A percentile compares a stretch with the other conserved stretches of the same genome.
Evolutionary conservation across 1,284 basidiomycete genomes (phyloP).

Genomic region (Ustilago crameri): DNA sequence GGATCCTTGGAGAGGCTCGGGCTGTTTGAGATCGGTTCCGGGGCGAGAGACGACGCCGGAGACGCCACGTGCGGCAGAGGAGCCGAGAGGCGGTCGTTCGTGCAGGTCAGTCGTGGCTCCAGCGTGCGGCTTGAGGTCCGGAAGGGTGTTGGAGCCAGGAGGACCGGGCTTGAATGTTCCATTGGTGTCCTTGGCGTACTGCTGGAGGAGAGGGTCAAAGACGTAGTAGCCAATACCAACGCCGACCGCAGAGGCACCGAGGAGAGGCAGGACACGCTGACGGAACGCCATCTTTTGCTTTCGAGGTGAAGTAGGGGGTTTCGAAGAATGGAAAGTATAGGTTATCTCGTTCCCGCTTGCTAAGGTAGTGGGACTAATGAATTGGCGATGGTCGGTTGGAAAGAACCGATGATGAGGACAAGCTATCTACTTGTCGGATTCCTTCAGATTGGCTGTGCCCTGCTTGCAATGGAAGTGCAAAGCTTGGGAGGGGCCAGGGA

Average conservation of each 20-base stretch:
- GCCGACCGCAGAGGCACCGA: constrained; percentile 44
- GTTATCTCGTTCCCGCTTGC: constrained; percentile 1
- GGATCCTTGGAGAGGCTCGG: constrained; percentile 31
- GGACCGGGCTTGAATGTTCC: constrained; percentile 40
- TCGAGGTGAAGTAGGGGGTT: not conserved
- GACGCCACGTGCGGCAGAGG: constrained; percentile 41
- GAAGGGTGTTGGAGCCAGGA: constrained; percentile 37
- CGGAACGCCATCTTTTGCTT: constrained; percentile 41
- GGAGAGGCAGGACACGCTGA: constrained; percentile 40
- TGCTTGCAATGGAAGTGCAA: too few relatives aligned
- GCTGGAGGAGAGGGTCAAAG: constrained; percentile 49
- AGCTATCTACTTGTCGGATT: not conserved
- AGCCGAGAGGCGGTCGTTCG: constrained; percentile 45
- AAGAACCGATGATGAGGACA: not conserved
- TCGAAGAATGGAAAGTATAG: not conserved
- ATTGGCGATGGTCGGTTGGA: not conserved
- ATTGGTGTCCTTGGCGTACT: constrained; percentile 48
- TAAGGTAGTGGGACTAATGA: not conserved
- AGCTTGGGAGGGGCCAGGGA: constrained; percentile 5
- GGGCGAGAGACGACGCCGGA: constrained; percentile 38
- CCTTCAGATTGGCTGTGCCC: too few relatives aligned
- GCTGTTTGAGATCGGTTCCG: constrained; percentile 42
- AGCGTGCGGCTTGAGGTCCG: constrained; percentile 35
- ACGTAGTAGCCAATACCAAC: constrained; percentile 53
- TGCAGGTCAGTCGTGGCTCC: constrained; percentile 35